These are phyloP conservation scores for Fusarium redolens DNA, from an alignment of 2,329 filamentous ascomycete species.

Conservation along the genomic window DNA sequence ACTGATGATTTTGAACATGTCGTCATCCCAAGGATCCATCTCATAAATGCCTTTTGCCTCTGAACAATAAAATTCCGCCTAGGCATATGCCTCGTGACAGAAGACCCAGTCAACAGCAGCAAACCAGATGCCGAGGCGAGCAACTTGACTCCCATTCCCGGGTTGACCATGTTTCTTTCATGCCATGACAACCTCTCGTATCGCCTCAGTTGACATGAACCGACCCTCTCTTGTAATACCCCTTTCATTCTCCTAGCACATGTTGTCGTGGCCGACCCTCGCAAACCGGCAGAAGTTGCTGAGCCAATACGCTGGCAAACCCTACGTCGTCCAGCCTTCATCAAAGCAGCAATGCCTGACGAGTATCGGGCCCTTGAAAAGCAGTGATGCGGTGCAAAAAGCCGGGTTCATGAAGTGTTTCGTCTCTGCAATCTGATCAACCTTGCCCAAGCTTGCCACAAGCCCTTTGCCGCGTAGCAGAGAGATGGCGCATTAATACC, in stretches of 20 bases:
- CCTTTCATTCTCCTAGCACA: not conserved
- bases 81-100: constrained; percentile 7
- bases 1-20: constrained; percentile 1
- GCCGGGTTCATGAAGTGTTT: not conserved
- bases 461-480: not conserved
- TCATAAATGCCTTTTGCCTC: not conserved
- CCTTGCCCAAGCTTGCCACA: not conserved
- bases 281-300: constrained; percentile 16
- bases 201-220: not conserved
- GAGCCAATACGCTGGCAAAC: not conserved
- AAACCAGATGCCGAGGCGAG: constrained; percentile 12
- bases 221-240: not conserved
- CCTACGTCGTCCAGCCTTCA: not conserved
- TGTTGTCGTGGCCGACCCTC: not conserved
- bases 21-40: not conserved
- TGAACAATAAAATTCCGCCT: not conserved
- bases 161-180: not conserved
- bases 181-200: not conserved
- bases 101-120: not conserved
- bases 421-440: constrained; percentile 13
- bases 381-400: not conserved
- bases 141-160: not conserved
- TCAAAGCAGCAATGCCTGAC: not conserved
- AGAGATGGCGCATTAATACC: not conserved
- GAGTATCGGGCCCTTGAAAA: not conserved